Conservation (phyloP, 257 asterid species). For the Rehmannia glutinosa region DNA sequence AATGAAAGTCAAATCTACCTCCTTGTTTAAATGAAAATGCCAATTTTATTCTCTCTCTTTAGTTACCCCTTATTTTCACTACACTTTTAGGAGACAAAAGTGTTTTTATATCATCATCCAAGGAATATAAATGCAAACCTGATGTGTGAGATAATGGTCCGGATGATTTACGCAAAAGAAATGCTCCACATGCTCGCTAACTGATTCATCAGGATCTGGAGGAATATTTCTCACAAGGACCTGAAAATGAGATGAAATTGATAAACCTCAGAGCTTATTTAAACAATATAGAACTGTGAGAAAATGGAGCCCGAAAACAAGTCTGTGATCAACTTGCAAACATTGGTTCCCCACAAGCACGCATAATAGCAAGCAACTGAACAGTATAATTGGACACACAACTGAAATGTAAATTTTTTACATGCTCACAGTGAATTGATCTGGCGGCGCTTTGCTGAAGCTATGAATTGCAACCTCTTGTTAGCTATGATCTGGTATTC, state of each 20-base stretch:
- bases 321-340: no score
- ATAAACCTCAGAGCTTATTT: neutral
- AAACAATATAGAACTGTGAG: neutral
- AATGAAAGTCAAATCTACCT: neutral
- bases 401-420: neutral
- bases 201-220: slow-evolving; percentile 80
- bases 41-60: no score
- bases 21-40: neutral
- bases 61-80: no score
- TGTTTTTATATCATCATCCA: neutral
- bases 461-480: slow-evolving; percentile 74
- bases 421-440: slow-evolving; percentile 75
- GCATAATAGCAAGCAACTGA: no score
- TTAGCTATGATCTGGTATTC: slow-evolving; percentile 55
- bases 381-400: no score
- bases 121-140: slow-evolving; percentile 35
- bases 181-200: slow-evolving; percentile 84
- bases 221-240: slow-evolving; percentile 94
- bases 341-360: neutral
- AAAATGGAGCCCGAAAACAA: no score
- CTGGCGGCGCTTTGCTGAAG: slow-evolving; percentile 81
- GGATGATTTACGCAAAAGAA: slow-evolving; percentile 91
- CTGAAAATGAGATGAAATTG: slow-evolving; percentile 33
- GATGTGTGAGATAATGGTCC: slow-evolving; percentile 73
- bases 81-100: neutral